Conservation (phyloP, 768 basidiomycete genomes). For the Chalciporus pseudorubinellus region DNA sequence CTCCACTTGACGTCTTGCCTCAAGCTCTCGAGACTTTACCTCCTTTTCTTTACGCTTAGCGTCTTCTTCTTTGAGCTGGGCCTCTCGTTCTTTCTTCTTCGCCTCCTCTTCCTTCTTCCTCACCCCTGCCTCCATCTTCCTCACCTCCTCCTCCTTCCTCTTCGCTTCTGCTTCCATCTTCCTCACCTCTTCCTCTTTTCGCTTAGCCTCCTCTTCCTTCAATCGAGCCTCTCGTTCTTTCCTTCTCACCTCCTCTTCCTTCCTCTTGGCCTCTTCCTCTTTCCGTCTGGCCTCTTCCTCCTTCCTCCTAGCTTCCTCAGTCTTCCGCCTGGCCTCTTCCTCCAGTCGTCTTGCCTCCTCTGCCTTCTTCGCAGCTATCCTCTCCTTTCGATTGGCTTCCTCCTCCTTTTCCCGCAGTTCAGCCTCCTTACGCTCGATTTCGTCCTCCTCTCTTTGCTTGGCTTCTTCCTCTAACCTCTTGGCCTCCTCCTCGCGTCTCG, state of each 20-base stretch:
- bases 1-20: conserved; percentile 19
- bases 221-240: conserved; percentile 28
- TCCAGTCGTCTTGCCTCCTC: conserved; percentile 23
- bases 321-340: conserved; percentile 29
- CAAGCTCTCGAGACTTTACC: conserved; percentile 23
- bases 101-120: conserved; percentile 31
- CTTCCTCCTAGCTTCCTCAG: conserved; percentile 31
- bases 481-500: conserved; percentile 29
- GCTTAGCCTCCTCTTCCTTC: conserved; percentile 20
- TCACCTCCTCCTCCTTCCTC: conserved; percentile 26
- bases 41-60: conserved; percentile 33
- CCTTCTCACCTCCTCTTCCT: conserved; percentile 19
- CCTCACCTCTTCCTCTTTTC: conserved; percentile 30
- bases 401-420: conserved; percentile 34
- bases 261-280: conserved; percentile 20
- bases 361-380: conserved; percentile 26
- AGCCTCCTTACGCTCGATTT: conserved; percentile 24
- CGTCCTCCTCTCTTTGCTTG: conserved; percentile 25
- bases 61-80: conserved; percentile 20
- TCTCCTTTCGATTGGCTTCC: conserved; percentile 30
- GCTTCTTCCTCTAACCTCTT: conserved; percentile 27
- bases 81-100: conserved; percentile 26
- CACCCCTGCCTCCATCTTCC: conserved; percentile 29
- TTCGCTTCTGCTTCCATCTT: conserved; percentile 25
- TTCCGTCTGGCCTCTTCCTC: conserved; percentile 24